Percentiles rank a stretch among this genome's conserved stretches.
These are phyloP conservation scores for Camelina neglecta DNA, from an alignment of 345 rosid genomes.

Conservation along the genomic window DNA sequence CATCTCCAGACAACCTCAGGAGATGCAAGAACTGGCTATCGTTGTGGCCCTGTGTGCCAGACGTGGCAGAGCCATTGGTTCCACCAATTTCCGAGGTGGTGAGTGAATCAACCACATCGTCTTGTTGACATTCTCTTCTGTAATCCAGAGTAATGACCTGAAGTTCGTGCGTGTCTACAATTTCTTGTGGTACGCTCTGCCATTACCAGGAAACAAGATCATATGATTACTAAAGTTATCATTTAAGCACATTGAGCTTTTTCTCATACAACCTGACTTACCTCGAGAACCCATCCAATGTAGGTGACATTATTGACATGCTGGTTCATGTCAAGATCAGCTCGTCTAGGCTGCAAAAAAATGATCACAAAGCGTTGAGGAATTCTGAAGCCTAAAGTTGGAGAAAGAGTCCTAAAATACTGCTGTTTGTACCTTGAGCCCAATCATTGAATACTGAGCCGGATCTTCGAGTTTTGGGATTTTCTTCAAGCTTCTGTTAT, in stretches of 20 bases:
- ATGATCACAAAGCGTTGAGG: slow-evolving; percentile 9
- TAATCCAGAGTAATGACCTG: slow-evolving; percentile 86
- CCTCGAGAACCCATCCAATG: slow-evolving; percentile 98
- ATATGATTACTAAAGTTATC: slow-evolving; percentile 19
- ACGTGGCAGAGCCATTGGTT: slow-evolving; percentile 67
- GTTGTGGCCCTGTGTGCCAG: slow-evolving; percentile 43
- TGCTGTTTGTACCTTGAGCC: slow-evolving; percentile 52
- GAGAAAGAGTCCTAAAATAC: not conserved
- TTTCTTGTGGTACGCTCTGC: slow-evolving; percentile 96
- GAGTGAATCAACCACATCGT: slow-evolving; percentile 85
- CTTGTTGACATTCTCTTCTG: slow-evolving; percentile 90
- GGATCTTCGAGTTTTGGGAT: slow-evolving; percentile 83
- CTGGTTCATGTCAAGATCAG: slow-evolving; percentile 98
- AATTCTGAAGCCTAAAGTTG: slow-evolving; percentile 10
- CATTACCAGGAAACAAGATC: slow-evolving; percentile 31
- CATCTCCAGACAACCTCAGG: slow-evolving; percentile 72
- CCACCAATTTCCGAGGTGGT: slow-evolving; percentile 58
- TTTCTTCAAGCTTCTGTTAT: slow-evolving; percentile 76
- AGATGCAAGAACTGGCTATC: slow-evolving; percentile 69
- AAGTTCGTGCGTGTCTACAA: slow-evolving; percentile 84
- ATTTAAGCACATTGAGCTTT: not conserved
- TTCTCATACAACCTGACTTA: slow-evolving; percentile 27
- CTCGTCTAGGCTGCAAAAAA: slow-evolving; percentile 72
- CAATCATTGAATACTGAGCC: slow-evolving; percentile 62
- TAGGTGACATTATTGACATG: slow-evolving; percentile 91